phyloP scores from a whole-genome alignment of 768 basidiomycete species.

The Tulasnella sp. region DNA sequence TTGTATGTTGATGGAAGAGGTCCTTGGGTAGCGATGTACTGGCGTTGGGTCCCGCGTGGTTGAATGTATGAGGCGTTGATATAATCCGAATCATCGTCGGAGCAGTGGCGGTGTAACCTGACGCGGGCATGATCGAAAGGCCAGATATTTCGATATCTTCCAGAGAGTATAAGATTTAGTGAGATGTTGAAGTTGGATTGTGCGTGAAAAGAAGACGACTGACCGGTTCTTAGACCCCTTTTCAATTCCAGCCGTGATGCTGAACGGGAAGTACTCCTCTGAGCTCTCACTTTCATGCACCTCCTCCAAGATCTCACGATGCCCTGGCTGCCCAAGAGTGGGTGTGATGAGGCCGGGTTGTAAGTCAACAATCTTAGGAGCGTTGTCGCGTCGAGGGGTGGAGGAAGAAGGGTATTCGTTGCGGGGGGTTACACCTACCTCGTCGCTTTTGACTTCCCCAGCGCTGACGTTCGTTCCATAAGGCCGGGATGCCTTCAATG shows the following conservation, averaged over 20 bases:
- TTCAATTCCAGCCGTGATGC: conserved; percentile 92
- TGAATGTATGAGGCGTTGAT: conserved; percentile 93
- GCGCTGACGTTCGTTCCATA: no score
- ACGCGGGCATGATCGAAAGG: conserved; percentile 94
- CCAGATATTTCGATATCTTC: conserved; percentile 92
- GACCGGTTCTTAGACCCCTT: conserved; percentile 89
- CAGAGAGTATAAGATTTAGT: background rate
- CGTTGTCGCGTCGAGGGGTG: background rate
- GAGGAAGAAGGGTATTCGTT: background rate
- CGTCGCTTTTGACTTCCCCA: no score
- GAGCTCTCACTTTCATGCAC: background rate
- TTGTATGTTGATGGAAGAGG: conserved; percentile 79
- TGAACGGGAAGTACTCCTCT: conserved; percentile 58
- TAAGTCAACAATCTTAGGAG: background rate
- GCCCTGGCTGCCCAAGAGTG: background rate
- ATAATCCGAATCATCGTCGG: conserved; percentile 63
- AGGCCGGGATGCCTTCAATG: no score
- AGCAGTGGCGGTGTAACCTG: conserved; percentile 38
- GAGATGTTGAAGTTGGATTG: background rate
- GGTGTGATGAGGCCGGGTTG: background rate
- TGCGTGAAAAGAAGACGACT: conserved; percentile 16
- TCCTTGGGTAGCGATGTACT: conserved; percentile 94
- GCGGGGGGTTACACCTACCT: background rate
- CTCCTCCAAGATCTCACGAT: background rate
- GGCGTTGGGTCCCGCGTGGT: conserved; percentile 66